Conservation (phyloP, 2,329 filamentous ascomycete species). For the Gyromitra esculenta region DNA sequence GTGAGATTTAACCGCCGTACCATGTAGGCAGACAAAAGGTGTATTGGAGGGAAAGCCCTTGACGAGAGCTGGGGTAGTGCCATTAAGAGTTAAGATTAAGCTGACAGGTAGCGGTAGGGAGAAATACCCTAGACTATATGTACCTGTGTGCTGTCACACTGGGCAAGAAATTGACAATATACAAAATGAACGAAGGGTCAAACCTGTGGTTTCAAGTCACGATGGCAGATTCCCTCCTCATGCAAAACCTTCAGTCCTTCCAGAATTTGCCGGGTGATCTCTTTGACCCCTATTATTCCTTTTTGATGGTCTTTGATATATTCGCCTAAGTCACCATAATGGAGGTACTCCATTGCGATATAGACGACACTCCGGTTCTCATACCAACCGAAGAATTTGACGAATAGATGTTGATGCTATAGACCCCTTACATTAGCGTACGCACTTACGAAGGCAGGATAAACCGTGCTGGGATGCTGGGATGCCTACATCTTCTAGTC, state of each 20-base stretch:
- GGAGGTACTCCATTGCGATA: neutral
- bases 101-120: too few relatives aligned
- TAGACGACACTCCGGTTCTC: neutral
- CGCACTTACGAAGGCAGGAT: neutral
- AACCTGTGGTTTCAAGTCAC: constrained; percentile 8
- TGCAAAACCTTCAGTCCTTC: neutral
- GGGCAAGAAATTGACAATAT: too few relatives aligned
- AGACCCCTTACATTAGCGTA: neutral
- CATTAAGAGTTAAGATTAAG: too few relatives aligned
- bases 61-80: too few relatives aligned
- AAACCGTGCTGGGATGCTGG: neutral
- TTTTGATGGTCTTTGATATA: too few relatives aligned
- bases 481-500: neutral
- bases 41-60: too few relatives aligned
- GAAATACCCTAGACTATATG: too few relatives aligned
- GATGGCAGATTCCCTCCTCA: neutral
- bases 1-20: too few relatives aligned
- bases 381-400: constrained; percentile 1
- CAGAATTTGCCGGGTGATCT: neutral
- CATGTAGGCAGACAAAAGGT: too few relatives aligned
- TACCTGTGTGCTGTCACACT: too few relatives aligned
- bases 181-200: neutral
- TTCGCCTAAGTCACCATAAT: neutral
- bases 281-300: too few relatives aligned
- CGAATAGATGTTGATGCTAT: constrained; percentile 5